These are phyloP conservation scores for Sarocladium oryzae DNA, from an alignment of 2,329 filamentous ascomycete species.

Conservation along the genomic window DNA sequence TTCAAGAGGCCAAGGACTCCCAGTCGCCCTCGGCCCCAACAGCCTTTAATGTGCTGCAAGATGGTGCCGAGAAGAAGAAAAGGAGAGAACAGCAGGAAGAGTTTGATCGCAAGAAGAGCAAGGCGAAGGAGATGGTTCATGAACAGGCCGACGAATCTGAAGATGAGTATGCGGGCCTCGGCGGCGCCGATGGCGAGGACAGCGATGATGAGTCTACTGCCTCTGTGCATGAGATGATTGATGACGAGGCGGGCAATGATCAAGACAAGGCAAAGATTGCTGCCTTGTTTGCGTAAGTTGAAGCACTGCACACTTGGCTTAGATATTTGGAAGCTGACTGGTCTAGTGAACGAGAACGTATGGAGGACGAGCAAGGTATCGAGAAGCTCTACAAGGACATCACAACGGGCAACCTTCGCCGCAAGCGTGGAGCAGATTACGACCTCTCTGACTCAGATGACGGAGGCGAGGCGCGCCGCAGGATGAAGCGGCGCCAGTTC, in stretches of 20 bases:
- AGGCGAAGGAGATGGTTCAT: conserved; percentile 79
- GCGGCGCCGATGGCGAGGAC: conserved; percentile 83
- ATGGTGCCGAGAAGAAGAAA: conserved; percentile 50
- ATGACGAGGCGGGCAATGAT: conserved; percentile 72
- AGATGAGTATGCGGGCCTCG: conserved; percentile 93
- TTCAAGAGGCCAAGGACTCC: conserved; percentile 19
- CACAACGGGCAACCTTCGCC: conserved; percentile 78
- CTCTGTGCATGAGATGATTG: conserved; percentile 80
- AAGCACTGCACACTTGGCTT: not conserved
- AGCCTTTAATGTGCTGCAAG: conserved; percentile 67
- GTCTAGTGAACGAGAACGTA: conserved; percentile 67
- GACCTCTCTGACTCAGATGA: conserved; percentile 90
- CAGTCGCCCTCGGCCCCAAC: conserved; percentile 26
- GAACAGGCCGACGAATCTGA: conserved; percentile 97
- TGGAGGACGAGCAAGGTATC: conserved; percentile 77
- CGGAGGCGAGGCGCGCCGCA: conserved; percentile 67
- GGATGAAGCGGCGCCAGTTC: conserved; percentile 81
- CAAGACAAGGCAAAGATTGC: conserved; percentile 76
- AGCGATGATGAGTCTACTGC: conserved; percentile 66
- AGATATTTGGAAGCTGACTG: conserved; percentile 12
- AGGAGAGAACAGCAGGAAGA: conserved; percentile 44
- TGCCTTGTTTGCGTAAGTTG: conserved; percentile 80
- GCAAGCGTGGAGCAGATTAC: conserved; percentile 75
- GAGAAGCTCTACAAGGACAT: conserved; percentile 91
- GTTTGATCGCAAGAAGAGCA: conserved; percentile 81